phyloP scores from a whole-genome alignment of 306 rosid species.

The Morella rubra region DNA sequence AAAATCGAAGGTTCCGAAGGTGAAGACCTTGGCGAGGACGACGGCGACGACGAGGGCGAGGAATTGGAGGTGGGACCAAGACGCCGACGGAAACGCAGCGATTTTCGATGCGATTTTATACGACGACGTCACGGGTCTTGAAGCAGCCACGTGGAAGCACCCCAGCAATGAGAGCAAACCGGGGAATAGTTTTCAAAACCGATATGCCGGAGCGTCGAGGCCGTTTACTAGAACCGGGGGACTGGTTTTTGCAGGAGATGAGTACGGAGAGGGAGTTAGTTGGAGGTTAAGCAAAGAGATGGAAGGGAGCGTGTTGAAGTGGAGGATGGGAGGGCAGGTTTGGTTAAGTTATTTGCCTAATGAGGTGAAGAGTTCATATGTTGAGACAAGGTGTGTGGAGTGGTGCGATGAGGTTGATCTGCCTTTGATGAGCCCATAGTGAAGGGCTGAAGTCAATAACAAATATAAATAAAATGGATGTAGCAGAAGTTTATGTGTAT shows the following conservation, averaged over 20 bases:
- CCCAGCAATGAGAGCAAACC: slow-evolving; percentile 3
- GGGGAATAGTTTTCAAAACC: slow-evolving; percentile 34
- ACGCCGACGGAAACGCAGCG: slow-evolving; percentile 79
- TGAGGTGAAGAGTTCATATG: slow-evolving; percentile 41
- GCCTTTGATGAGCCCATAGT: slow-evolving; percentile 50
- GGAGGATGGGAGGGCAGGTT: slow-evolving; percentile 86
- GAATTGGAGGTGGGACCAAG: slow-evolving; percentile 93
- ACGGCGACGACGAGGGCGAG: slow-evolving; percentile 38
- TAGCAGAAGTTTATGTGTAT: no score
- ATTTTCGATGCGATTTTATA: slow-evolving; percentile 66
- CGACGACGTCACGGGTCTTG: slow-evolving; percentile 58
- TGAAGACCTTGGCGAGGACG: slow-evolving; percentile 41
- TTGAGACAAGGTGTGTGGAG: slow-evolving; percentile 74
- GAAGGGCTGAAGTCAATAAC: no score
- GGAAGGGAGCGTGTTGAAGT: slow-evolving; percentile 92
- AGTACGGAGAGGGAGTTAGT: slow-evolving; percentile 66
- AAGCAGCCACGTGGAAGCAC: slow-evolving; percentile 49
- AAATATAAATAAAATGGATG: no score
- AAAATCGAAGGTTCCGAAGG: slow-evolving; percentile 34
- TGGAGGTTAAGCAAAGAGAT: slow-evolving; percentile 78
- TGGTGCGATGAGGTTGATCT: slow-evolving; percentile 98
- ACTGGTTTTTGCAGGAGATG: slow-evolving; percentile 70
- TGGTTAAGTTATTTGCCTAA: slow-evolving; percentile 74
- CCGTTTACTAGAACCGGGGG: slow-evolving; percentile 66
- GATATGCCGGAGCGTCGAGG: slow-evolving; percentile 45